Base-by-base conservation (phyloP, 2,329 filamentous ascomycete genomes). In the Colletotrichum chlorophyti region DNA sequence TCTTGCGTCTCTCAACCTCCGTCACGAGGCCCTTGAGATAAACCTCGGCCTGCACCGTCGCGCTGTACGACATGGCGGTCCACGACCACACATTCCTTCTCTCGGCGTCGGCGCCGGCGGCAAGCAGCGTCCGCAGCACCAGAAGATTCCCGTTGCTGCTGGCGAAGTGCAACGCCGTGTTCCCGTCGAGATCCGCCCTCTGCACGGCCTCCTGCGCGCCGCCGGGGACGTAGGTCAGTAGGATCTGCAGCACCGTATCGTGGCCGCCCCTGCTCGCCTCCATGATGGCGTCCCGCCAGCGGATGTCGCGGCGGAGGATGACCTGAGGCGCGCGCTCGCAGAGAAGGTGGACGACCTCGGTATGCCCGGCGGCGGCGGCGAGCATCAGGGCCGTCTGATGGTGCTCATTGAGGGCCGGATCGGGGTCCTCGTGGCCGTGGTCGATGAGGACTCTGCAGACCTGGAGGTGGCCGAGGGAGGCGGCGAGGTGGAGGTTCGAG, bases 91-190 rank as follows among this genome's bases (percentile, higher is more conserved):
- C 77, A 69, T 96, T 96, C 64, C 82, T 81, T 53, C 84, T 85
- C 52, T 89, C 81, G 0, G 90, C 84, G 65, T 93, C 88, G 0
- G 92, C 91, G 10, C 92, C 92, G 1, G 90, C 91, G 3, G 89
- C 87, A 11, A 96, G 80, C 50, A 96, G 78, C 31, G 92, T 89
- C 38, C 92, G 81, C 52, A 96, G 75, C 1, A 91, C 89, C 51
- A 93, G 85, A 41, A 96, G 73, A 65, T 94, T 90, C 1, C 92
- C 92, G 66, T 91, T 91, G 41, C 89, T 89, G 67, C 87, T 91
- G 11, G 93, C 93, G 75, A 95, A 93, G 74, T 96, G 92, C 38
- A 96, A 78, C 0, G 91, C 90, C 3, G 91, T 96, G 70, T 96
- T 95, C n/a, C 92, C 92, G 57, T 89, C 83, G 1, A 80, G 67